phyloP scores from a whole-genome alignment of 805 yeast genomes.

The Cyberlindnera bimundalis region DNA sequence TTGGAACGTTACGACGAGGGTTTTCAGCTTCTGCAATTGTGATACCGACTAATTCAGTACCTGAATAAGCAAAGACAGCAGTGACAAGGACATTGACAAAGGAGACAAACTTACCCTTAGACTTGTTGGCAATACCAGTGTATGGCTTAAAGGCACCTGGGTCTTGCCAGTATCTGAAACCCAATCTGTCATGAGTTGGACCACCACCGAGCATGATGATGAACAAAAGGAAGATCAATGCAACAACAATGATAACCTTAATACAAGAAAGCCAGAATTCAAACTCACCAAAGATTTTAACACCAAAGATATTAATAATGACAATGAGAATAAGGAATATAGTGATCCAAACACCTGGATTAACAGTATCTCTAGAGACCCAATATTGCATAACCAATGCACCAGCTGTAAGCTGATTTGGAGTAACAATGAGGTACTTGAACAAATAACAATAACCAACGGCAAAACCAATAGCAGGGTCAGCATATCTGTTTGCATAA shows the following conservation, averaged over 20 bases:
- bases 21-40: conserved; percentile 71
- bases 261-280: conserved; percentile 48
- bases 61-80: conserved; percentile 68
- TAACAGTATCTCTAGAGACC: conserved; percentile 39
- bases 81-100: conserved; percentile 61
- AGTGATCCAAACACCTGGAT: conserved; percentile 60
- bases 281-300: conserved; percentile 53
- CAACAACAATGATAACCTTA: conserved; percentile 47
- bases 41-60: conserved; percentile 67
- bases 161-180: conserved; percentile 65
- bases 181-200: conserved; percentile 68
- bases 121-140: conserved; percentile 41
- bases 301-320: conserved; percentile 49
- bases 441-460: conserved; percentile 29
- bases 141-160: conserved; percentile 61
- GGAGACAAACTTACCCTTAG: conserved; percentile 55
- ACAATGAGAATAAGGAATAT: conserved; percentile 38
- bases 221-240: conserved; percentile 42
- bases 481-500: conserved; percentile 46
- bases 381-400: conserved; percentile 50
- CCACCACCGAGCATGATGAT: conserved; percentile 76
- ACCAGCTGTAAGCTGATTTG: conserved; percentile 51
- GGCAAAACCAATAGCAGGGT: conserved; percentile 29
- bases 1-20: conserved; percentile 68
- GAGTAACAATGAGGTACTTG: conserved; percentile 27